phyloP scores from a whole-genome alignment of 2,329 filamentous ascomycete genomes.

The Raffaelea deltoideospora region DNA sequence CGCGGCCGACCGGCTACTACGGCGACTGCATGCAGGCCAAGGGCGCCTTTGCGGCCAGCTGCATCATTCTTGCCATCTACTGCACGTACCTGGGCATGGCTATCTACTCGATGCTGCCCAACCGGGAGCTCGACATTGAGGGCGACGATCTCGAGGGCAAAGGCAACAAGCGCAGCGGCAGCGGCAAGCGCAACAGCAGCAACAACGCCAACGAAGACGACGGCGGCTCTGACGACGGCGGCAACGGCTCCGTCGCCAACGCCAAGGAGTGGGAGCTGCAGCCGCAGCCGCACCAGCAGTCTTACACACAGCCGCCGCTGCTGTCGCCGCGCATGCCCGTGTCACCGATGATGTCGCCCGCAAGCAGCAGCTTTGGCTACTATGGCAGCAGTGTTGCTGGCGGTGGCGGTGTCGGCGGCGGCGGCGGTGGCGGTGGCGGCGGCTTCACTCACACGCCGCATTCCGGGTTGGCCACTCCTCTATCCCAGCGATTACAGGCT shows the following conservation, averaged over 20 bases:
- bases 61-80: constrained; percentile 50
- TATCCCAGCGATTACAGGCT: too few relatives aligned
- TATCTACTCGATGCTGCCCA: constrained; percentile 42
- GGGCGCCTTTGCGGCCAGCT: constrained; percentile 45
- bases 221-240: constrained; percentile 19
- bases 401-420: neutral
- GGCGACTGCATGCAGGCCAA: constrained; percentile 55
- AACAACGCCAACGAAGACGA: constrained; percentile 27
- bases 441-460: constrained; percentile 8
- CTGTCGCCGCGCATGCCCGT: constrained; percentile 2
- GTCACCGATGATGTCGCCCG: too few relatives aligned
- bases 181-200: constrained; percentile 27
- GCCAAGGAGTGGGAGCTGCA: constrained; percentile 32
- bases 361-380: too few relatives aligned
- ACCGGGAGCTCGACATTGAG: constrained; percentile 33
- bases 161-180: constrained; percentile 35
- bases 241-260: neutral
- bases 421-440: neutral
- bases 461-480: too few relatives aligned
- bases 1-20: constrained; percentile 34
- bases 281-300: constrained; percentile 3
- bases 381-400: too few relatives aligned
- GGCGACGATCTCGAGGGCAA: constrained; percentile 27
- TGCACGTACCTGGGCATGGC: constrained; percentile 41
- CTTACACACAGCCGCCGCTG: neutral